Evolutionary conservation across 2,329 filamentous ascomycete species (phyloP), one percentile per base, ranked within the genome.

Genomic region (Ophiostoma sp.): DNA sequence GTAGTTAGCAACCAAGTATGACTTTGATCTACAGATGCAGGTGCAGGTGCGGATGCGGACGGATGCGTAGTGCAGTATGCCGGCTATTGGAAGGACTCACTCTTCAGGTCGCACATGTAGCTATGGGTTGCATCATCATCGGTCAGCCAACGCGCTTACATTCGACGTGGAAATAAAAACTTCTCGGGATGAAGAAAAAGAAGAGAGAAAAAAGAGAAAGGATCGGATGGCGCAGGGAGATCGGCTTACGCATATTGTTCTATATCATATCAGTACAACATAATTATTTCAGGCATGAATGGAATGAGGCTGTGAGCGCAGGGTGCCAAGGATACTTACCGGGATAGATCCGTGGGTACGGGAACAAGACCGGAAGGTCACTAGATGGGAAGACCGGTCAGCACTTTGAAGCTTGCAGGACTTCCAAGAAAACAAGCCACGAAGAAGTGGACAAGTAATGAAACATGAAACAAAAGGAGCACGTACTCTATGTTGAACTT

Each of bases 21-120:
- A 17, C 35, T 39, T 4, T 41, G 27, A 20, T 48, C 20, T 48
- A n/a, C 17, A 8, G 17, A 48, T n/a, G 44, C 44, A 41, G 13
- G 8, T 41, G 39, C 13, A 41, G 10, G 4, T 41, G 39, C 39
- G 15, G 39, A 41, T 41, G 39, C 39, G 27, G 27, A 31, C 27
- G 36, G 36, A 39, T 39, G n/a, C 52, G 23, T 10, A 54, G 8
- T 23, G 20, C 20, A 54, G 8, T 15, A 20, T 15, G 8, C n/a
- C 3, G 23, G 11, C 10, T 39, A 39, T 39, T 39, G 15, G 13
- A 20, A 65, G n/a, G 13, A 64, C 77, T 69, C 77, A 86, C 84
- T 85, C 77, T 86, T 86, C 73, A 86, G 77, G 77, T 86, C 84
- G 74, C 84, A 85, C 84, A 86, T 86, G 74, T 86, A 86, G 68